A percentile compares a stretch with the other conserved stretches of the same genome.
phyloP scores from a whole-genome alignment of 2,329 filamentous ascomycete genomes.

The Dothistroma septosporum region DNA sequence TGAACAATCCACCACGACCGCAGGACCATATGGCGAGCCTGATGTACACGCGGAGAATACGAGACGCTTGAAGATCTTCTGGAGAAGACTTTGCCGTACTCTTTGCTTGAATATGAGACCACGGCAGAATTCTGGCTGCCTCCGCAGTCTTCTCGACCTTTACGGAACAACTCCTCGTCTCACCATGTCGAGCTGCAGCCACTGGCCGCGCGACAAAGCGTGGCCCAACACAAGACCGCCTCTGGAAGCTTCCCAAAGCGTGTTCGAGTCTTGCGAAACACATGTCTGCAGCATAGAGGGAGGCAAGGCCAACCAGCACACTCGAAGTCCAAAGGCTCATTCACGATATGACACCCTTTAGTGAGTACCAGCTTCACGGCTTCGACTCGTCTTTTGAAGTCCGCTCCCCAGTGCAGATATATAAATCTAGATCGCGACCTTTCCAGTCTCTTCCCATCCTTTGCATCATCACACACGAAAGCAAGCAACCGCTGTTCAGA shows the following conservation, averaged over 20 bases:
- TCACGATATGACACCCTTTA: neutral
- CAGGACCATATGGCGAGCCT: neutral
- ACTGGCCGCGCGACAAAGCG: neutral
- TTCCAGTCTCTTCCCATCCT: conserved; percentile 4
- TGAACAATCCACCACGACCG: neutral
- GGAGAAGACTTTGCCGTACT: neutral
- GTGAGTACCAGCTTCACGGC: neutral
- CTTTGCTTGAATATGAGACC: neutral
- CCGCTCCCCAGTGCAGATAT: neutral
- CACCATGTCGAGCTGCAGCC: neutral
- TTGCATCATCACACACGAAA: neutral
- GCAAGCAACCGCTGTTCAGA: neutral
- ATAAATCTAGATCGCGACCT: neutral
- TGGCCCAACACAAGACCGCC: neutral
- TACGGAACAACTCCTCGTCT: neutral
- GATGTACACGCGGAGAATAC: neutral
- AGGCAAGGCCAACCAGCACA: neutral
- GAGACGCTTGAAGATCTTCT: neutral
- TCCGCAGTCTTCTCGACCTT: neutral
- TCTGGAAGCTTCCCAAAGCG: neutral
- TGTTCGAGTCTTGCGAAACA: neutral
- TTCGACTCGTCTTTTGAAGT: neutral
- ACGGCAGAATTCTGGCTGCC: neutral
- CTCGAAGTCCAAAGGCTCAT: neutral
- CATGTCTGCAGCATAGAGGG: neutral